Percentiles rank a stretch among this genome's conserved stretches.
phyloP scores from a whole-genome alignment of 2,329 filamentous ascomycete genomes.

The Drechslerella coelobrocha region DNA sequence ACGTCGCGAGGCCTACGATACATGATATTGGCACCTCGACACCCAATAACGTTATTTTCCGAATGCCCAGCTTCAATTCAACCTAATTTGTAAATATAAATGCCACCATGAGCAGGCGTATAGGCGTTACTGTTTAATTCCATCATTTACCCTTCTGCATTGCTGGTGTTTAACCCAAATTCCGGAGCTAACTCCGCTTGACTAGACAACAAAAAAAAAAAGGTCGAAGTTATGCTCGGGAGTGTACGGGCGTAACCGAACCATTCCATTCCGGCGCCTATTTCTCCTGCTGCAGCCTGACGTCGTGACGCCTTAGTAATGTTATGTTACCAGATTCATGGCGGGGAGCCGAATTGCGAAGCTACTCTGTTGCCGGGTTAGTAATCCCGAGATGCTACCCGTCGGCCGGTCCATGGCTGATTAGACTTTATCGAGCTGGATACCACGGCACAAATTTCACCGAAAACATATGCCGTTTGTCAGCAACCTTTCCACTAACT shows the following conservation, averaged over 20 bases:
- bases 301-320: neutral
- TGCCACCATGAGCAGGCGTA: neutral
- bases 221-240: too few relatives aligned
- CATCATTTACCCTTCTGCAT: too few relatives aligned
- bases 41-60: neutral
- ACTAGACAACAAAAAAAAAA: too few relatives aligned
- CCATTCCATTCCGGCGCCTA: too few relatives aligned
- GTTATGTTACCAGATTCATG: neutral
- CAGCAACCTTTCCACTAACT: neutral
- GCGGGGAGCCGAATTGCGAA: neutral
- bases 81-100: neutral
- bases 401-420: slow-evolving; percentile 24
- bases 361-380: neutral
- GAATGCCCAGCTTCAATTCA: neutral
- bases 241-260: too few relatives aligned
- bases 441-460: slow-evolving; percentile 49
- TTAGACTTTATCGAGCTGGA: slow-evolving; percentile 16
- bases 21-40: neutral
- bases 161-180: neutral
- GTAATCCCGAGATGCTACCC: too few relatives aligned
- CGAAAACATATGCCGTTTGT: slow-evolving; percentile 9
- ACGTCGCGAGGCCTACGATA: neutral
- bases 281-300: neutral
- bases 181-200: neutral
- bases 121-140: neutral